Evolutionary conservation across 192 early-diverging fungal species (phyloP).

Genomic region (Mortierella alpina): DNA sequence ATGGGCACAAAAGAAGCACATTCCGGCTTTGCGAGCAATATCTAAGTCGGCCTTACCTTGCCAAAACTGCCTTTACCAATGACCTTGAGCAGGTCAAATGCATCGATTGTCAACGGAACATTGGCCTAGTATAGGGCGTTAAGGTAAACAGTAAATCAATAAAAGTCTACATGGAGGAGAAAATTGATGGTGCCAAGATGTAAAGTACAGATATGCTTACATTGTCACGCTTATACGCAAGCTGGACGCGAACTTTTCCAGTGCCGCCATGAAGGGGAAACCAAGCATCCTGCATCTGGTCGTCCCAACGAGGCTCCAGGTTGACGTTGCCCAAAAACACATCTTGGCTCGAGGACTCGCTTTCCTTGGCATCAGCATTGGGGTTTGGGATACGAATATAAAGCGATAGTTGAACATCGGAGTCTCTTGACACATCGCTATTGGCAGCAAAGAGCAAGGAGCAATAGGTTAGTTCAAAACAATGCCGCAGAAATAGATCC

Average conservation of each 20-base stretch:
- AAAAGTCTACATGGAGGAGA: too few species aligned
- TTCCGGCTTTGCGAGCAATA: too few species aligned
- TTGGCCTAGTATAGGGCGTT: slow-evolving; percentile 56
- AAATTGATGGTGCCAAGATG: too few species aligned
- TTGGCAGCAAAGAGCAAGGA: background rate
- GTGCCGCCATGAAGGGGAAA: slow-evolving; percentile 72
- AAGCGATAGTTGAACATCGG: slow-evolving; percentile 68
- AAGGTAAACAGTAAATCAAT: background rate
- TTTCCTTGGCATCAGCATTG: slow-evolving; percentile 27
- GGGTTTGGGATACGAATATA: slow-evolving; percentile 65
- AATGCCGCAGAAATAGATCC: background rate
- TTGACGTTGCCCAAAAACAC: slow-evolving; percentile 67
- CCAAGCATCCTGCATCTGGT: slow-evolving; percentile 72
- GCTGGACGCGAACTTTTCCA: slow-evolving; percentile 78
- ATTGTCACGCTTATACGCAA: slow-evolving; percentile 76
- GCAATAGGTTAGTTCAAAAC: slow-evolving; percentile 1
- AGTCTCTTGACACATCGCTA: slow-evolving; percentile 72
- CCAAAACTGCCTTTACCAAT: slow-evolving; percentile 98
- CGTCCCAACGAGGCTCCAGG: slow-evolving; percentile 61
- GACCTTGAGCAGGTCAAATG: slow-evolving; percentile 94
- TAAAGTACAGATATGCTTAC: slow-evolving; percentile 31
- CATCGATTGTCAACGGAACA: slow-evolving; percentile 83
- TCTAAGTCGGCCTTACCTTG: slow-evolving; percentile 69
- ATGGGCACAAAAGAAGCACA: too few species aligned
- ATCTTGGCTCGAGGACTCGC: slow-evolving; percentile 52